Evolutionary conservation across 2,329 filamentous ascomycete genomes (phyloP).

Genomic region (Didymella keratinophila): DNA sequence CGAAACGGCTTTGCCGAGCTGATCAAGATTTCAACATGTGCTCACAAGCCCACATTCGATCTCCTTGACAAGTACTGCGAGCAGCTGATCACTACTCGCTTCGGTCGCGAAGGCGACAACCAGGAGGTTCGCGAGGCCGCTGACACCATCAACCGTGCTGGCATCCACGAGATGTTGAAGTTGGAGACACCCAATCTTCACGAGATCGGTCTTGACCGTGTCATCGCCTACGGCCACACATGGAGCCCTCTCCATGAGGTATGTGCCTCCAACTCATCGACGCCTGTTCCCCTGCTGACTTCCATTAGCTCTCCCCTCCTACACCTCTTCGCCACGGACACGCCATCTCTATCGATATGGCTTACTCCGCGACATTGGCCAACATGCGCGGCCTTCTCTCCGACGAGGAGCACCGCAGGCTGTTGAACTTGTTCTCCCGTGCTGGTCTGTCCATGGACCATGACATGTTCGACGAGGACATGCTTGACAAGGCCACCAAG

Average conservation of each 20-base stretch:
- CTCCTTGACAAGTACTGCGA: slow-evolving; percentile 74
- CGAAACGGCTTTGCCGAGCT: slow-evolving; percentile 77
- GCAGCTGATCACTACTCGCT: slow-evolving; percentile 69
- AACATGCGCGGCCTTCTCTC: slow-evolving; percentile 68
- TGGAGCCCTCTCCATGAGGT: slow-evolving; percentile 73
- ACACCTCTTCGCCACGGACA: slow-evolving; percentile 75
- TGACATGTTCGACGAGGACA: slow-evolving; percentile 69
- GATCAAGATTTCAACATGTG: slow-evolving; percentile 78
- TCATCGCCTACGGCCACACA: slow-evolving; percentile 78
- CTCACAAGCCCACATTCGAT: slow-evolving; percentile 71
- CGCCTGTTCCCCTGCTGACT: slow-evolving; percentile 16
- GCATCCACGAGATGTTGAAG: slow-evolving; percentile 76
- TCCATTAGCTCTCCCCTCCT: slow-evolving; percentile 66
- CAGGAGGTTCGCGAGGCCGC: slow-evolving; percentile 67
- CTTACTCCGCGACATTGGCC: slow-evolving; percentile 74
- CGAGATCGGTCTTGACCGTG: slow-evolving; percentile 74
- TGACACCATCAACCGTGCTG: slow-evolving; percentile 72
- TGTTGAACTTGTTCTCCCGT: slow-evolving; percentile 73
- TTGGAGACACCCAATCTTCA: slow-evolving; percentile 77
- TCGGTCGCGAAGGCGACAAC: slow-evolving; percentile 68
- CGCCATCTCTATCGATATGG: slow-evolving; percentile 79
- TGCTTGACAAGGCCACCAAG: slow-evolving; percentile 70
- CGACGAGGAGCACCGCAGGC: slow-evolving; percentile 66
- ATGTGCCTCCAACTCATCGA: slow-evolving; percentile 1
- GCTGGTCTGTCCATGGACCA: slow-evolving; percentile 77